Percentiles rank a stretch among this genome's conserved stretches.
These are phyloP conservation scores for Xylariaceae sp. DNA, from an alignment of 2,329 filamentous ascomycete species.

Conservation along the genomic window DNA sequence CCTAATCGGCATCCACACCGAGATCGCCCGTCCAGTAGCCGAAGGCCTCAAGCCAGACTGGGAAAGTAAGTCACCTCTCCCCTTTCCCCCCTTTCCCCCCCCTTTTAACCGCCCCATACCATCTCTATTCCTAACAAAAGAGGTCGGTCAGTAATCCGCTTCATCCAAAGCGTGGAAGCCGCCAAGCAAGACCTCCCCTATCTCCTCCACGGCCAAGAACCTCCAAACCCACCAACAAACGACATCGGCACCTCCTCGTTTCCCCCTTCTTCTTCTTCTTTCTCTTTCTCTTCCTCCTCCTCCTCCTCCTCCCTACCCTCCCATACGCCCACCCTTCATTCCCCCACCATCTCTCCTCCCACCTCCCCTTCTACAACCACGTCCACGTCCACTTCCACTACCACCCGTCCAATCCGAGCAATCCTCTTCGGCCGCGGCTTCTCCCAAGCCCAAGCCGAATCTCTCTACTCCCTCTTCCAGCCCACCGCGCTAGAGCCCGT, in stretches of 20 bases:
- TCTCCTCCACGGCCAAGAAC: slow-evolving; percentile 8
- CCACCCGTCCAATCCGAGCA: slow-evolving; percentile 4
- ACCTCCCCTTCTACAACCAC: no score
- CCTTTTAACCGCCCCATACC: neutral
- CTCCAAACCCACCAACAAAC: slow-evolving; percentile 11
- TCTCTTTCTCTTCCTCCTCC: no score
- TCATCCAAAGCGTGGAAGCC: slow-evolving; percentile 13
- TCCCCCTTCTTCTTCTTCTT: no score
- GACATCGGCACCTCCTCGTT: slow-evolving; percentile 6
- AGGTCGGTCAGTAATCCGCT: slow-evolving; percentile 12
- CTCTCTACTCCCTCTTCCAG: neutral
- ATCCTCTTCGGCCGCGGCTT: slow-evolving; percentile 18
- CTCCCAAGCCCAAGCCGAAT: slow-evolving; percentile 13
- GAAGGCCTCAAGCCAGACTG: slow-evolving; percentile 16
- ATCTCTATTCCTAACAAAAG: neutral
- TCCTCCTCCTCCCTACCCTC: no score
- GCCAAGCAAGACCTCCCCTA: slow-evolving; percentile 15
- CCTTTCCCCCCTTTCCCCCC: no score
- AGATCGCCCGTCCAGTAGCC: slow-evolving; percentile 14
- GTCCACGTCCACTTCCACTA: neutral
- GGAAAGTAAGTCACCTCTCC: slow-evolving; percentile 9
- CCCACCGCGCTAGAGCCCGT: neutral
- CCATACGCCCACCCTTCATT: no score
- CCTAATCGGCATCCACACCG: slow-evolving; percentile 16
- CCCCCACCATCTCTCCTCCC: no score